phyloP scores from a whole-genome alignment of 208 protist genomes.

The Crithidia sp. region DNA sequence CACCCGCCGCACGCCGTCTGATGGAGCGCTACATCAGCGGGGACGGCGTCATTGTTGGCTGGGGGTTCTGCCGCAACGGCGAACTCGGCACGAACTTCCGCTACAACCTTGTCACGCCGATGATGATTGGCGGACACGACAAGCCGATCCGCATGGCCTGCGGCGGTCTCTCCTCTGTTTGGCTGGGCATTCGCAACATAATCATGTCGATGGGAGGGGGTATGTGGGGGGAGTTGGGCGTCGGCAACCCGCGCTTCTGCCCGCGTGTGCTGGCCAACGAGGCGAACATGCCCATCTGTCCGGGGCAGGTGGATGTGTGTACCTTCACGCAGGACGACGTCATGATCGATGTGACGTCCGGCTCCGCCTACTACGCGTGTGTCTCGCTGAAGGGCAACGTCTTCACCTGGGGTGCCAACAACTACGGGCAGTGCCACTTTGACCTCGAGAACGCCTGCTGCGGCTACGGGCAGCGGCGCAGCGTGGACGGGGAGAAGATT shows the following conservation, averaged over 20 bases:
- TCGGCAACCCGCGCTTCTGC: conserved; percentile 67
- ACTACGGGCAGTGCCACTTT: conserved; percentile 71
- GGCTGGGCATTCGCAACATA: conserved; percentile 65
- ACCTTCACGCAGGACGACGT: conserved; percentile 43
- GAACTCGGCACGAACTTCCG: conserved; percentile 69
- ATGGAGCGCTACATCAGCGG: conserved; percentile 59
- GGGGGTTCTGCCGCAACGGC: conserved; percentile 71
- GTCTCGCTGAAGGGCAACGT: conserved; percentile 59
- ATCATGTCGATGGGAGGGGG: conserved; percentile 77
- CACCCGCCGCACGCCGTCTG: conserved; percentile 25
- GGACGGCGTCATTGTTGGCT: conserved; percentile 82
- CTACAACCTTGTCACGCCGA: conserved; percentile 72
- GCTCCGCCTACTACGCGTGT: conserved; percentile 64
- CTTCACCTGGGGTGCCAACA: conserved; percentile 80
- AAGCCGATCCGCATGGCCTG: conserved; percentile 80
- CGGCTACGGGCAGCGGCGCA: conserved; percentile 49
- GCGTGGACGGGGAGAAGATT: conserved; percentile 49
- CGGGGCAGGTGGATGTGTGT: conserved; percentile 58
- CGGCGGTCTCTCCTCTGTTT: conserved; percentile 64
- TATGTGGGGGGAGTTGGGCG: conserved; percentile 81
- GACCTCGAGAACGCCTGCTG: conserved; percentile 58
- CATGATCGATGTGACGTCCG: conserved; percentile 60
- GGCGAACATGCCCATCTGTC: conserved; percentile 70
- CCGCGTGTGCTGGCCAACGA: conserved; percentile 66
- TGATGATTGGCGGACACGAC: conserved; percentile 76